phyloP scores from a whole-genome alignment of 495 filamentous ascomycete genomes.

The Neurospora cerealis region DNA sequence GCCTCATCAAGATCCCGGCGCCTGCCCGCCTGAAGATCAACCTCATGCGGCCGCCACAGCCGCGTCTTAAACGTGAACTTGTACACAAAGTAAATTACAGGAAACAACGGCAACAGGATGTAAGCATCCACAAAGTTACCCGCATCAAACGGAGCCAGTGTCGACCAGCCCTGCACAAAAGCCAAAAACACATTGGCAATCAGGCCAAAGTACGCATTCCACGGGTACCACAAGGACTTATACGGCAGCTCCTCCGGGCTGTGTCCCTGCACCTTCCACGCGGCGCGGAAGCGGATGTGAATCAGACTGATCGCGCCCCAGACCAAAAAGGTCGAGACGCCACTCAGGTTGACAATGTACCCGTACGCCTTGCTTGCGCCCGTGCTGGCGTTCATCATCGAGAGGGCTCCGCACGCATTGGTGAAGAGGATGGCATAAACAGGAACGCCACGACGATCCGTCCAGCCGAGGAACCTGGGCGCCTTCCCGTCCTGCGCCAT shows the following conservation, averaged over 20 bases:
- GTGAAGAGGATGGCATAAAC: constrained; percentile 51
- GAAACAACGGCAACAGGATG: constrained; percentile 56
- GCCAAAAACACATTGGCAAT: constrained; percentile 52
- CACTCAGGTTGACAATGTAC: constrained; percentile 39
- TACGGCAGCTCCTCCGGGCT: constrained; percentile 45
- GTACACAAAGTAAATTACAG: constrained; percentile 46
- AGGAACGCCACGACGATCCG: constrained; percentile 55
- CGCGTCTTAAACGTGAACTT: constrained; percentile 51
- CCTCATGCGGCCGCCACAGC: constrained; percentile 40
- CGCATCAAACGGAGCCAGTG: constrained; percentile 45
- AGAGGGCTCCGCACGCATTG: constrained; percentile 56
- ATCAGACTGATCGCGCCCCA: constrained; percentile 57
- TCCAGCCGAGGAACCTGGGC: constrained; percentile 52
- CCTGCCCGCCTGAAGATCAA: constrained; percentile 51
- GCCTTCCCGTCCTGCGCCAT: constrained; percentile 58
- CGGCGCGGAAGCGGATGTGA: constrained; percentile 57
- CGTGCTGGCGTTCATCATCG: constrained; percentile 52
- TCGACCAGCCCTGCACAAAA: constrained; percentile 52
- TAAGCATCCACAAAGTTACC: constrained; percentile 58
- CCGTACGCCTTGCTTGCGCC: constrained; percentile 47
- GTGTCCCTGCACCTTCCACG: constrained; percentile 47
- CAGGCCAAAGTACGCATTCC: constrained; percentile 51
- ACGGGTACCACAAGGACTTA: constrained; percentile 49
- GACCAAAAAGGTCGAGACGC: constrained; percentile 56
- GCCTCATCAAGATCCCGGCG: constrained; percentile 36